These are phyloP conservation scores for Colletotrichum sidae DNA, from an alignment of 2,329 filamentous ascomycete genomes.

Conservation along the genomic window DNA sequence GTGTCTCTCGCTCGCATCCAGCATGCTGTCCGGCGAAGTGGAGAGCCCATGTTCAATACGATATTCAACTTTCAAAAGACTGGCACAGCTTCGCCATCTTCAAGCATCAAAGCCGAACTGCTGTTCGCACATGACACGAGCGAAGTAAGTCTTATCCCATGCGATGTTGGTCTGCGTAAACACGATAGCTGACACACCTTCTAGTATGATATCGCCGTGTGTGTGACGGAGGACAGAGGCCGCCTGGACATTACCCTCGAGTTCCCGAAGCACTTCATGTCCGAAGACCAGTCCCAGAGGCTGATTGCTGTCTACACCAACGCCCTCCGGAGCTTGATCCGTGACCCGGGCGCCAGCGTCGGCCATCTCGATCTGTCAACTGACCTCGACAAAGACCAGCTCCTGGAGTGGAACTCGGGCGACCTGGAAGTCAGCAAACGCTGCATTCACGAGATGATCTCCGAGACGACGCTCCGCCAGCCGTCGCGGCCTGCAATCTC, in stretches of 20 bases:
- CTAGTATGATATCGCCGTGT: conserved; percentile 20
- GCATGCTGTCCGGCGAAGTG: conserved; percentile 1
- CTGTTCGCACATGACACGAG: conserved; percentile 15
- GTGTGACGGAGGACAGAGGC: conserved; percentile 8
- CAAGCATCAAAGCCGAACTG: not conserved
- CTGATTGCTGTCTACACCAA: not conserved
- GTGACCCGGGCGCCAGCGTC: not conserved
- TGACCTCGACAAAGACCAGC: conserved; percentile 7
- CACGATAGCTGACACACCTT: not conserved
- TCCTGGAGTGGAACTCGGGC: conserved; percentile 6
- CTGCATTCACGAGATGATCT: conserved; percentile 29
- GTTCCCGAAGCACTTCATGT: conserved; percentile 20
- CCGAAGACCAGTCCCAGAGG: conserved; percentile 10
- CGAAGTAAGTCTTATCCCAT: conserved; percentile 1
- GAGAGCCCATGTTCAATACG: conserved; percentile 19
- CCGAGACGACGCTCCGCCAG: not conserved
- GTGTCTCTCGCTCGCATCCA: conserved; percentile 19
- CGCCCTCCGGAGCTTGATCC: not conserved
- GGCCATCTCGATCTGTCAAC: conserved; percentile 11
- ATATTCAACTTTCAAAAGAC: conserved; percentile 29
- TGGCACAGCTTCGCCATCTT: too few relatives aligned
- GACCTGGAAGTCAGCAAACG: conserved; percentile 21
- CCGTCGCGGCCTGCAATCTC: conserved; percentile 29
- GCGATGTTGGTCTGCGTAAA: not conserved
- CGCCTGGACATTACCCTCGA: conserved; percentile 13